Conservation (phyloP, 176 grass and related monocot species). For the Zoysia pacifica region DNA sequence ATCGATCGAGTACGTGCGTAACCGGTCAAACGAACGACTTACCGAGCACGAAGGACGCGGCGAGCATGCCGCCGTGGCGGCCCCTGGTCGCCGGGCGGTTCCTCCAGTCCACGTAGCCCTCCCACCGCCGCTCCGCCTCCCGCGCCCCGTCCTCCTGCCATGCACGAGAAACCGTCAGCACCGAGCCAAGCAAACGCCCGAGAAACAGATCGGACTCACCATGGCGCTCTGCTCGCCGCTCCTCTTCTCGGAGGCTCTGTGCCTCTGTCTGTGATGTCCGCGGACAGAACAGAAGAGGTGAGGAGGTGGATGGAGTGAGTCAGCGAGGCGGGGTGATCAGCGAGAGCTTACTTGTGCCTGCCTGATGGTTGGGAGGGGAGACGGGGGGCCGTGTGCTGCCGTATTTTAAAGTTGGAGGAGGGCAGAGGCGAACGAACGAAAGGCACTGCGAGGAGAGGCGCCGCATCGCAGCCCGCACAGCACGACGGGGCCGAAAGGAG, state of each 20-base stretch:
- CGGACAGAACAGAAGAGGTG: background rate
- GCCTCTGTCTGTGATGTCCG: background rate
- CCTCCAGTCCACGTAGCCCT: conserved; percentile 92
- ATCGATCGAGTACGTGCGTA: background rate
- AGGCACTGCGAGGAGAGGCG: background rate
- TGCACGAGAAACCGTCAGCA: background rate
- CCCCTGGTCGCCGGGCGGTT: conserved; percentile 64
- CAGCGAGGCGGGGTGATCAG: background rate
- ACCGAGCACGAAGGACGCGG: conserved; percentile 93
- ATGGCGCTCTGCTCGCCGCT: conserved; percentile 11
- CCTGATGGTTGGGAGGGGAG: too few species aligned
- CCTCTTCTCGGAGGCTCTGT: too few species aligned
- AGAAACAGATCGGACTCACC: conserved; percentile 28
- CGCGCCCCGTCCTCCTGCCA: conserved; percentile 54
- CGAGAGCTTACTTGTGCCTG: background rate
- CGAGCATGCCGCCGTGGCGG: conserved; percentile 92
- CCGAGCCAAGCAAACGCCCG: background rate
- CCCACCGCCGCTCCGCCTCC: conserved; percentile 57
- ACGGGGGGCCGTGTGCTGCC: too few species aligned
- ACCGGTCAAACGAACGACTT: conserved; percentile 1
- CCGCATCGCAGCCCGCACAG: background rate
- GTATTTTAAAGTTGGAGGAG: background rate
- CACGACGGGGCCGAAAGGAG: background rate
- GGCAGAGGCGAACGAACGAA: background rate
- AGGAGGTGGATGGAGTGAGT: background rate